Percentiles rank a stretch among this genome's conserved stretches.
Evolutionary conservation across 2,329 filamentous ascomycete species (phyloP).

Genomic region (Paecilomyces fulvus): DNA sequence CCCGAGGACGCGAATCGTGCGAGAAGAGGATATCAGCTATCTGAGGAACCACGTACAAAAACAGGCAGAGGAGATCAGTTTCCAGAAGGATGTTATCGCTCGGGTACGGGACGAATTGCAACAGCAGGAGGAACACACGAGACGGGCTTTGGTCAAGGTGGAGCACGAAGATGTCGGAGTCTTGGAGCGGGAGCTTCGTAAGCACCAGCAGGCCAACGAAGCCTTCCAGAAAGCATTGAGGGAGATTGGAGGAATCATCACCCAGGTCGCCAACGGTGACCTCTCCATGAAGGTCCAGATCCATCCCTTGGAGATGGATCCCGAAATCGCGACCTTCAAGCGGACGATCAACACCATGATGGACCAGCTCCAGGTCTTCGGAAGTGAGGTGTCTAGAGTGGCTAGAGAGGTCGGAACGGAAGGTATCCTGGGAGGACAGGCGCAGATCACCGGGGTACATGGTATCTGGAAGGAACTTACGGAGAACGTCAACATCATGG

Average conservation of each 20-base stretch:
- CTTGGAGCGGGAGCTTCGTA: constrained; percentile 86
- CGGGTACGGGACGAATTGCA: constrained; percentile 78
- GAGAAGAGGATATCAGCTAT: constrained; percentile 75
- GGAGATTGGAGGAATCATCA: constrained; percentile 96
- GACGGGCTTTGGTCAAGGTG: constrained; percentile 70
- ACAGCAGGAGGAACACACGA: constrained; percentile 76
- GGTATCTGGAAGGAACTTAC: constrained; percentile 93
- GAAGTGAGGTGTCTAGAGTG: constrained; percentile 82
- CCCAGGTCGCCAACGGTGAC: constrained; percentile 85
- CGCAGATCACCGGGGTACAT: constrained; percentile 78
- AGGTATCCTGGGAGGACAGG: constrained; percentile 80
- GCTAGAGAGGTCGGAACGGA: constrained; percentile 89
- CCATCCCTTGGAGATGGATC: constrained; percentile 86
- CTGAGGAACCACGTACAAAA: constrained; percentile 86
- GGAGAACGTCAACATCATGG: constrained; percentile 73
- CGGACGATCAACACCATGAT: constrained; percentile 96
- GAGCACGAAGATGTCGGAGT: constrained; percentile 82
- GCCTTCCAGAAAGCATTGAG: constrained; percentile 95
- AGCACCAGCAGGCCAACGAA: constrained; percentile 96
- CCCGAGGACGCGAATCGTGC: constrained; percentile 40
- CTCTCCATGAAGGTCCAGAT: constrained; percentile 89
- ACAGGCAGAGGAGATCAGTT: constrained; percentile 85
- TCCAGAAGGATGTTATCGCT: constrained; percentile 75
- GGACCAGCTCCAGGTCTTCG: constrained; percentile 86
- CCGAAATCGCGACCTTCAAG: constrained; percentile 90